Conservation (phyloP, 139 green algal species). For the Micromonas pusilla region DNA sequence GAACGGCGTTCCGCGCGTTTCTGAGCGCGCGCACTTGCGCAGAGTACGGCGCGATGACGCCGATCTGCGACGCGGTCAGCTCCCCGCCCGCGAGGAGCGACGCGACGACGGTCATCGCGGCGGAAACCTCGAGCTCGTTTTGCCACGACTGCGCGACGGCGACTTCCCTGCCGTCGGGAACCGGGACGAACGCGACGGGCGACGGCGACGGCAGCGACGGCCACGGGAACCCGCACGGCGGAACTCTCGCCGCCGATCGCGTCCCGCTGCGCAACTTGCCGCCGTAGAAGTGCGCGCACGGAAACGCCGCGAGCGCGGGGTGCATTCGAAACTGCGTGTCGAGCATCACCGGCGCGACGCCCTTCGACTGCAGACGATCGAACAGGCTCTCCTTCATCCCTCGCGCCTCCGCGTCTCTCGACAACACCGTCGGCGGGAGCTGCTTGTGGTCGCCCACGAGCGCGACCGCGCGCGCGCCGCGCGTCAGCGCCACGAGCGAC, state of each 20-base stretch:
- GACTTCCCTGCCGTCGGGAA: slow-evolving; percentile 15
- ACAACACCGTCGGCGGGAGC: slow-evolving; percentile 80
- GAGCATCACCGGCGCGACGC: slow-evolving; percentile 65
- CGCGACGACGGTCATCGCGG: slow-evolving; percentile 41
- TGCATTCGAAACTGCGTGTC: slow-evolving; percentile 81
- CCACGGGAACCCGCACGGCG: slow-evolving; percentile 37
- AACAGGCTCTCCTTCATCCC: slow-evolving; percentile 75
- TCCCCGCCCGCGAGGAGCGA: slow-evolving; percentile 36
- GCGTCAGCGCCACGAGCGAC: slow-evolving; percentile 71
- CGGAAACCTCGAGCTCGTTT: slow-evolving; percentile 57
- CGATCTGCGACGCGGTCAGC: slow-evolving; percentile 29
- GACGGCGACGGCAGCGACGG: slow-evolving; percentile 30
- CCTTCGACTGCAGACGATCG: slow-evolving; percentile 50
- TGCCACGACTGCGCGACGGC: not conserved
- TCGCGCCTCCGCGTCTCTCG: slow-evolving; percentile 40
- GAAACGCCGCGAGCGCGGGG: slow-evolving; percentile 36
- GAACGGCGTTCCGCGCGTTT: not conserved
- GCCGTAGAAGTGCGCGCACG: slow-evolving; percentile 53
- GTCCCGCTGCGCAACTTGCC: slow-evolving; percentile 32
- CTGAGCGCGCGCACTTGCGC: slow-evolving; percentile 29
- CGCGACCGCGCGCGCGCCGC: slow-evolving; percentile 66
- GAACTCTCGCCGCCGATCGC: slow-evolving; percentile 27
- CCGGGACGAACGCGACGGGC: slow-evolving; percentile 10
- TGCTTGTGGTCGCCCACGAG: slow-evolving; percentile 85
- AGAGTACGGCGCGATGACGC: slow-evolving; percentile 40